Evolutionary conservation across 768 basidiomycete genomes (phyloP), one percentile per base, ranked within the genome.

Genomic region (Mycena latifolia): DNA sequence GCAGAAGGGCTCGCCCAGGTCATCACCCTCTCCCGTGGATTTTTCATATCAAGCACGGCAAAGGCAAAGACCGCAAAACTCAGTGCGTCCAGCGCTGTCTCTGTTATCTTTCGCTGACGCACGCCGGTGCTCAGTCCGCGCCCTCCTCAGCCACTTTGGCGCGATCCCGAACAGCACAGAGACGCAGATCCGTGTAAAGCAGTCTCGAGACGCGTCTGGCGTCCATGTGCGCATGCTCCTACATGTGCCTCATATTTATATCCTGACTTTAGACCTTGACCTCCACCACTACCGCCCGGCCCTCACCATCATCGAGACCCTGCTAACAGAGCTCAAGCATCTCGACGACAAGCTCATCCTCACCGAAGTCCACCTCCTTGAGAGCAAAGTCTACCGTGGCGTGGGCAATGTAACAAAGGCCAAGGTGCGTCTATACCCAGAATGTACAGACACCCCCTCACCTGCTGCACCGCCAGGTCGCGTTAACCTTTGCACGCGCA

Each of bases 341-440:
- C 82, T 99, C 28, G 97, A 99, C 77, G 98, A 99, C 81, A 99
- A 99, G 84, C 92, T 97, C 88, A 93, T 99, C 66, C 85, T 99
- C 31, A 98, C 96, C 5, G 97, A 99, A 75, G 96, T 99, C 0
- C 96, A 97, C 72, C 85, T 99, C 11, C 86, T 99, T 41, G 97
- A 99, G 79, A 94, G 93, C 62, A 82, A 95, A 47, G 94, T 96
- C 2, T 94, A 96, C 74, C 89, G 95, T 64, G 95, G 94, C 2
- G 88, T 95, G 61, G 91, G 91, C 24, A 99, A 99, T 78, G 80
- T 96, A 54, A 83, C 94, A 8, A 96, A 98, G 76, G 87, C 96
- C 17, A 99, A 98, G 84, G 94, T 92, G 51, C 10, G 81, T 73
- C 41, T 27, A 28, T 50, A 7, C 53, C 33, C 14, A n/a, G n/a